Base-by-base conservation (phyloP, 495 filamentous ascomycete genomes). In the Massariosphaeria phaeospora region DNA sequence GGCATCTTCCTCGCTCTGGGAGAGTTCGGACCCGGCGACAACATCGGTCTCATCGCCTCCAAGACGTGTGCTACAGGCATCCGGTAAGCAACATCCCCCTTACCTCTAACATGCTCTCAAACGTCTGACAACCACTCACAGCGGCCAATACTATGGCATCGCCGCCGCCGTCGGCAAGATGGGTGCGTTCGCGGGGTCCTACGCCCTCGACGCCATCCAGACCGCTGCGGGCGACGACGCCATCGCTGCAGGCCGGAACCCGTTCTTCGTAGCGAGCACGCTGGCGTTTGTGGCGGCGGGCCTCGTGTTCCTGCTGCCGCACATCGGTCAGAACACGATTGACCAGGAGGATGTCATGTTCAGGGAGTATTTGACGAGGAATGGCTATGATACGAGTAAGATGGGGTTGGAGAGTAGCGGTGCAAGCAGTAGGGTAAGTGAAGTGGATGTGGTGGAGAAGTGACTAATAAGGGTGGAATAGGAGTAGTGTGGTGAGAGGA, bases 111-210 rank as follows among this genome's bases (percentile, higher is more conserved):
- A 17, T 17, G 11, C 2, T 21, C 9, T 26, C 1, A 46, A 9
- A 3, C 39, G 30, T 23, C n/a, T 39, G 6, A 29, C 21, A 47
- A 30, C 40, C 18, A 7, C 3, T 15, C 29, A 23, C 33, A 63
- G 61, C n/a, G 91, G 90, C 9, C 88, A 93, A 64, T 96, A 94
- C 72, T 96, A 96, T 69, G 88, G 85, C 11, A 81, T 94, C 48
- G 89, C 89, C 1, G 90, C 90, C 1, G 90, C 90, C 0, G 56
- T 83, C 0, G 89, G 90, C 33, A 95, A 95, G 70, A 79, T 95
- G 41, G 91, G 91, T 15, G 91, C 88, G 7, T 95, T 95, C 63
- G 81, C 94, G n/a, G 91, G 91, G 33, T 86, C 85, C 13, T 88
- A 85, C 56, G 81, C 90, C 6, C 87, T 94, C 59, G 85, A 86